Conservation (phyloP, 139 green algal species). For the Chlamydomonas incerta region DNA sequence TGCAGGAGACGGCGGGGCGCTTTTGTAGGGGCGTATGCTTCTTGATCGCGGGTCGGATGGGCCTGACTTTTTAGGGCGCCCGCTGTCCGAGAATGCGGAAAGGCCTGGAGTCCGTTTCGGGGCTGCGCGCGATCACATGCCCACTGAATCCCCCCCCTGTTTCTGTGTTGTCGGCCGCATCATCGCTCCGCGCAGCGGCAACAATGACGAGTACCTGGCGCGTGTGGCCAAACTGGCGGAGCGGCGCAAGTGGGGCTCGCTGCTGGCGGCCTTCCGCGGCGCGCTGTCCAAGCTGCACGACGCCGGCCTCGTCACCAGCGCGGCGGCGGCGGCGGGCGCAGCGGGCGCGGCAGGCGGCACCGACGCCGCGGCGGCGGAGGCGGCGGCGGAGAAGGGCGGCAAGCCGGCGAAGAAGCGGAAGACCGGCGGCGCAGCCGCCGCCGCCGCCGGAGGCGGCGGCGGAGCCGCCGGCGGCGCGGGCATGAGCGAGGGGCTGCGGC, state of each 20-base stretch:
- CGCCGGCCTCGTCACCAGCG: neutral
- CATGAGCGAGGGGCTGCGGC: slow-evolving; percentile 20
- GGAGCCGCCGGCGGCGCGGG: neutral
- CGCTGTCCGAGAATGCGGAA: too few species aligned
- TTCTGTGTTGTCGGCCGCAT: too few species aligned
- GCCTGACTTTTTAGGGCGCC: too few species aligned
- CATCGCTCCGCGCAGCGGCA: slow-evolving; percentile 77
- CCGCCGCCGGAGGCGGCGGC: neutral
- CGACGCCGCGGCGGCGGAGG: slow-evolving; percentile 21
- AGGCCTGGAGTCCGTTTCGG: too few species aligned
- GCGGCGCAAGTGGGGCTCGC: slow-evolving; percentile 86
- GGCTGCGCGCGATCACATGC: too few species aligned
- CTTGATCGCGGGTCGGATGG: too few species aligned
- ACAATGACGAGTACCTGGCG: slow-evolving; percentile 89
- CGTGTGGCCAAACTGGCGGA: slow-evolving; percentile 78
- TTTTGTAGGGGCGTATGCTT: too few species aligned
- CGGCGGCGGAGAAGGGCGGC: slow-evolving; percentile 29
- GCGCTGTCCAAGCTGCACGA: slow-evolving; percentile 71
- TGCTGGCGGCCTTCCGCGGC: slow-evolving; percentile 88
- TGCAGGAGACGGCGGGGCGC: too few species aligned
- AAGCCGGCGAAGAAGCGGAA: slow-evolving; percentile 31
- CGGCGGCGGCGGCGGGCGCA: neutral
- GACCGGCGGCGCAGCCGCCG: too few species aligned
- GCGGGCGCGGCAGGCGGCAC: neutral
- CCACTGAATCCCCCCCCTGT: too few species aligned